A percentile compares a stretch with the other conserved stretches of the same genome.
Conservation (phyloP, 192 early-diverging fungal species). For the Coemansia sp. region DNA sequence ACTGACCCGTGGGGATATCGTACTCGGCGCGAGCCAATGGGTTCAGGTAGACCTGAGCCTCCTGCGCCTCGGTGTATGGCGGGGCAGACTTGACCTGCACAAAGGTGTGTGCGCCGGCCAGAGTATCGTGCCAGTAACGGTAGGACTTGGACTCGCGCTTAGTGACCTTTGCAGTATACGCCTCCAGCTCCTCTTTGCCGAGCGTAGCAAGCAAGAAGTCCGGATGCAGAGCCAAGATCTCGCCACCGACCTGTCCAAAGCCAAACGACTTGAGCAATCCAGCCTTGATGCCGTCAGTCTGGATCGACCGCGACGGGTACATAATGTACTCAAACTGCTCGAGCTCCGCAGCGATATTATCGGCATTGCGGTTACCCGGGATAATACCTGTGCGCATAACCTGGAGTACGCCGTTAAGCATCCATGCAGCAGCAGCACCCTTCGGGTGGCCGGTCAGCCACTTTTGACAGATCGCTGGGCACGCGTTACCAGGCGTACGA, state of each 20-base stretch:
- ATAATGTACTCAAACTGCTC: conserved; percentile 78
- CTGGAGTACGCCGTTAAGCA: conserved; percentile 93
- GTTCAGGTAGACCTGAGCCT: conserved; percentile 27
- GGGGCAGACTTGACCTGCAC: conserved; percentile 35
- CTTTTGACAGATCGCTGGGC: conserved; percentile 88
- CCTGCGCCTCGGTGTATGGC: conserved; percentile 31
- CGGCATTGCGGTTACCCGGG: conserved; percentile 90
- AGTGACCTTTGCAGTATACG: conserved; percentile 12
- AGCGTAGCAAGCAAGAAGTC: conserved; percentile 65
- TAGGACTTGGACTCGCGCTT: conserved; percentile 20
- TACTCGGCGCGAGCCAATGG: conserved; percentile 34
- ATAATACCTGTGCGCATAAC: conserved; percentile 81
- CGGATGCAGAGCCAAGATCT: conserved; percentile 70
- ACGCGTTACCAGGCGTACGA: conserved; percentile 78
- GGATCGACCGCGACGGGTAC: conserved; percentile 73
- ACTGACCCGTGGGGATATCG: conserved; percentile 62
- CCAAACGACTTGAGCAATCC: conserved; percentile 75
- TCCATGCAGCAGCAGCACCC: conserved; percentile 96
- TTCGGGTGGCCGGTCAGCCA: conserved; percentile 95
- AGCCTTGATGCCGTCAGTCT: conserved; percentile 66
- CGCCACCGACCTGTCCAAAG: conserved; percentile 78
- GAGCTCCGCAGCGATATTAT: conserved; percentile 59
- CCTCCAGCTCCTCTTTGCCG: conserved; percentile 9
- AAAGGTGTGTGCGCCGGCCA: conserved; percentile 30
- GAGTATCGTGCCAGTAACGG: conserved; percentile 46